These are phyloP conservation scores for Vitis vinifera DNA, from an alignment of 164 flowering plant species.

Conservation along the genomic window DNA sequence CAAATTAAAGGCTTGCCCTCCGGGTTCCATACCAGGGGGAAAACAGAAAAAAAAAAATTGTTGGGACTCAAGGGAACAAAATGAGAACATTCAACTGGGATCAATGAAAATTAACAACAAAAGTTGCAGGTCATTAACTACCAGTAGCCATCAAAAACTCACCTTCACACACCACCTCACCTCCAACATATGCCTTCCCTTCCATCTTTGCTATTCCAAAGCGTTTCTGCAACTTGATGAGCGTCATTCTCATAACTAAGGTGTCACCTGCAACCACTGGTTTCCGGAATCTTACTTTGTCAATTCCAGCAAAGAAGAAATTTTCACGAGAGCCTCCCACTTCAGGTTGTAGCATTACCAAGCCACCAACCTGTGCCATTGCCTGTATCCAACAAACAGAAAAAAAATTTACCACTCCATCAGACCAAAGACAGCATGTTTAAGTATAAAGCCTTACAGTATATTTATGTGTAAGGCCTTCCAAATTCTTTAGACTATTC, in stretches of 20 bases:
- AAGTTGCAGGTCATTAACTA: slow-evolving; percentile 26
- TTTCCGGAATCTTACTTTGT: slow-evolving; percentile 91
- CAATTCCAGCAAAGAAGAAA: slow-evolving; percentile 97
- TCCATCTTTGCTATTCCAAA: slow-evolving; percentile 94
- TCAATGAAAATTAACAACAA: background rate
- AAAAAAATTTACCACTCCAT: background rate
- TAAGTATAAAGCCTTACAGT: no score
- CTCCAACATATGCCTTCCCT: slow-evolving; percentile 95
- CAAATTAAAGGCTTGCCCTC: background rate
- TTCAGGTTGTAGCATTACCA: slow-evolving; percentile 95
- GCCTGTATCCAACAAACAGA: slow-evolving; percentile 55
- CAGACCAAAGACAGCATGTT: background rate
- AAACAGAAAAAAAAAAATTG: no score
- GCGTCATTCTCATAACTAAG: slow-evolving; percentile 90
- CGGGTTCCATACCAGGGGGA: background rate
- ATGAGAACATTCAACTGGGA: background rate
- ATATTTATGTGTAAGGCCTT: no score
- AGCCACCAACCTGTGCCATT: slow-evolving; percentile 98
- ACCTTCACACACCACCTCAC: slow-evolving; percentile 91
- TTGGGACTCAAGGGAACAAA: background rate
- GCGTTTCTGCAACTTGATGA: slow-evolving; percentile 71
- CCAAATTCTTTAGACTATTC: no score
- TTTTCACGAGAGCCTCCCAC: slow-evolving; percentile 84
- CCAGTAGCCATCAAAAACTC: slow-evolving; percentile 94
- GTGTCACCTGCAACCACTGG: slow-evolving; percentile 97